These are phyloP conservation scores for Poterioochromonas sp. DNA, from an alignment of 352 stramenopile genomes.

Conservation along the genomic window DNA sequence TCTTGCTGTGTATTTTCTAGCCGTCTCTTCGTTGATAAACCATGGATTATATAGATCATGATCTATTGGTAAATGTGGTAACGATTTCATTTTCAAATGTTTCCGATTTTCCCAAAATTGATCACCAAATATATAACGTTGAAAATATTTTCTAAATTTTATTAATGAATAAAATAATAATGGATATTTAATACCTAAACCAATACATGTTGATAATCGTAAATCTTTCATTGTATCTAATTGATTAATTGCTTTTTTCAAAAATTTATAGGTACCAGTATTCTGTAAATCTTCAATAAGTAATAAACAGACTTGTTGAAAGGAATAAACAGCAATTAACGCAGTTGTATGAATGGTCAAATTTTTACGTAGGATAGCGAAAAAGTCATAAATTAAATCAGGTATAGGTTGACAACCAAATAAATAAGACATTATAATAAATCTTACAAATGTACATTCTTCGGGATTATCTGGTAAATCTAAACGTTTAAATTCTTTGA, in stretches of 20 bases:
- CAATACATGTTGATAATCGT: not conserved
- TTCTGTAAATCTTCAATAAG: constrained; percentile 13
- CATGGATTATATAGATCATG: too few species aligned
- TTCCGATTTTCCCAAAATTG: constrained; percentile 23
- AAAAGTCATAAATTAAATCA: constrained; percentile 25
- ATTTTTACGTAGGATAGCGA: not conserved
- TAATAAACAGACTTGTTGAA: not conserved
- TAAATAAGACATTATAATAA: constrained; percentile 23
- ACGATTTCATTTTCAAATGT: too few species aligned
- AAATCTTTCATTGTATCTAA: not conserved
- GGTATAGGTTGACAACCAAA: constrained; percentile 1
- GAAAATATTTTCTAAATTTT: not conserved
- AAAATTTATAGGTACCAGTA: not conserved
- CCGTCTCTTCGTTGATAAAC: not conserved
- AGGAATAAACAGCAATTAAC: not conserved
- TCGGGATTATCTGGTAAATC: not conserved
- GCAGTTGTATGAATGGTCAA: not conserved
- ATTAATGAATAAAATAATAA: constrained; percentile 24
- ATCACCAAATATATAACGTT: constrained; percentile 22
- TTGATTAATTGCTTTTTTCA: not conserved
- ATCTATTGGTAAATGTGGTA: too few species aligned
- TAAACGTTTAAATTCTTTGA: constrained; percentile 12
- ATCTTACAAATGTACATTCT: constrained; percentile 15
- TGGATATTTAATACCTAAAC: constrained; percentile 26
- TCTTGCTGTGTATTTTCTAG: not conserved